Evolutionary conservation across 257 asterid genomes (phyloP).

Genomic region (Ballota nigra): DNA sequence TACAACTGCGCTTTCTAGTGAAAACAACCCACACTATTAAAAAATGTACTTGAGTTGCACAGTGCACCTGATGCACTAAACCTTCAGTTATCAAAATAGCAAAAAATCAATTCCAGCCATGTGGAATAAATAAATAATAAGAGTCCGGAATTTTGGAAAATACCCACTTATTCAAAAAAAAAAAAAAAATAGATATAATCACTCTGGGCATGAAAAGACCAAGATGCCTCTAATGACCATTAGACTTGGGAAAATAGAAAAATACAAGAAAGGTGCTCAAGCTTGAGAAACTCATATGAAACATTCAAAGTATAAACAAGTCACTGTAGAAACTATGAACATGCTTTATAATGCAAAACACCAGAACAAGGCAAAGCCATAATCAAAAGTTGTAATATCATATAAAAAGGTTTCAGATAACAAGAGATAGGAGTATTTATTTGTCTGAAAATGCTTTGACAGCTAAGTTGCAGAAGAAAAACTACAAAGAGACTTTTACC

Average conservation of each 20-base stretch:
- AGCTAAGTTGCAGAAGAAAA: neutral
- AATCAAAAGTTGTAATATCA: neutral
- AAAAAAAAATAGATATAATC: neutral
- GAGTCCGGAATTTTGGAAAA: neutral
- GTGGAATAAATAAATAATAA: neutral
- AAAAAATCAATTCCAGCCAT: neutral
- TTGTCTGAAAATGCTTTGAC: neutral
- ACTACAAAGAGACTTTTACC: slow-evolving; percentile 36
- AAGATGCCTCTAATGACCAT: neutral
- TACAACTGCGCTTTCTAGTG: too few relatives aligned
- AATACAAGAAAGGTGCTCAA: neutral
- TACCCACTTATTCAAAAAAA: neutral
- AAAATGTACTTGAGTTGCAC: too few relatives aligned
- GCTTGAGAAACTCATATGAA: neutral
- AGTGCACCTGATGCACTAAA: too few relatives aligned
- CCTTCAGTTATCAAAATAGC: neutral
- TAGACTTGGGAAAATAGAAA: neutral
- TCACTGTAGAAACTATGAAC: neutral
- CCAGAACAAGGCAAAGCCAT: neutral
- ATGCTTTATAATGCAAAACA: neutral
- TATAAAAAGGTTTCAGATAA: neutral
- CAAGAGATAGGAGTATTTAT: neutral
- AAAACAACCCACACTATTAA: too few relatives aligned
- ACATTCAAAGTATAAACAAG: neutral
- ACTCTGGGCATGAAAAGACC: neutral